Evolutionary conservation across 176 grass and related monocot species (phyloP).

Genomic region (Avena eriantha): DNA sequence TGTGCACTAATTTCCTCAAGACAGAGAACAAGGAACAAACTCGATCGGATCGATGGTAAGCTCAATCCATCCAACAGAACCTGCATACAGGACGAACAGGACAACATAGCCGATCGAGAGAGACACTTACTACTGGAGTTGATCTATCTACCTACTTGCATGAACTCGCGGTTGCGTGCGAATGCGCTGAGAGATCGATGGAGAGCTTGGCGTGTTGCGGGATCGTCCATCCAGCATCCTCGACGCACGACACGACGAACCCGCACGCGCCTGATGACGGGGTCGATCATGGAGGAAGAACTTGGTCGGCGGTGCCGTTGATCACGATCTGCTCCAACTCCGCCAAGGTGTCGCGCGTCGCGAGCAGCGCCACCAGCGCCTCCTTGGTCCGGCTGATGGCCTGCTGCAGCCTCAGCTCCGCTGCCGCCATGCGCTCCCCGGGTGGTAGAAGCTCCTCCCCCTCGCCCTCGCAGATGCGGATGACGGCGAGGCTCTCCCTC

Average conservation of each 20-base stretch:
- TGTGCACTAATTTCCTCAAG: no score
- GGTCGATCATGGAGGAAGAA: background rate
- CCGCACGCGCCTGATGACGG: background rate
- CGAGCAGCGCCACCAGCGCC: background rate
- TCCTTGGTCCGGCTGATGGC: background rate
- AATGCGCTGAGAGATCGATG: background rate
- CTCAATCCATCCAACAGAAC: no score
- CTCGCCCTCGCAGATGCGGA: background rate
- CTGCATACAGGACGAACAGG: background rate
- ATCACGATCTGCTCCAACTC: background rate
- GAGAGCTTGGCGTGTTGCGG: conserved; percentile 9
- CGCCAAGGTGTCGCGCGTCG: background rate
- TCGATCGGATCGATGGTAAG: no score
- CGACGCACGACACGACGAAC: background rate
- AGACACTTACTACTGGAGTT: background rate
- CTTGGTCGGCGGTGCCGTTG: background rate
- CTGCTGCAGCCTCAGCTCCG: background rate
- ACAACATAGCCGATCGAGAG: background rate
- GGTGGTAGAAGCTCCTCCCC: background rate
- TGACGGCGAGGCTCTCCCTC: background rate
- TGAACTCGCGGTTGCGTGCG: background rate
- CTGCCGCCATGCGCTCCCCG: background rate
- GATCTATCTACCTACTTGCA: background rate
- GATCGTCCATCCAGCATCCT: background rate
- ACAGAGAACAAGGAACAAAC: no score